Evolutionary conservation across 331 rosid genomes (phyloP).

Genomic region (Dryas integrifolia): DNA sequence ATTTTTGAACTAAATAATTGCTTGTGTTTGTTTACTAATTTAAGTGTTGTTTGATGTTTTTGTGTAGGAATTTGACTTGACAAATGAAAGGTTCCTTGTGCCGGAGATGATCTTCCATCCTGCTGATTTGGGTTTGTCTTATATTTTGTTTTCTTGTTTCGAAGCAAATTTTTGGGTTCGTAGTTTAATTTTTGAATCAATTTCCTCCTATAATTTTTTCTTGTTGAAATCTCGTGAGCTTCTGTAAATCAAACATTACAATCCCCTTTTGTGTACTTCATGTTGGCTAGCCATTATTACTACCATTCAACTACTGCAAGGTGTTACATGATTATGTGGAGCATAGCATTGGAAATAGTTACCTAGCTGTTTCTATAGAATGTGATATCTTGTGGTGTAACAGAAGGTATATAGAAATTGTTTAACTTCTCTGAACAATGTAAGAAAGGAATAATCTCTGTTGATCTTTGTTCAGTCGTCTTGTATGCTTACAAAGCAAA

Average conservation of each 20-base stretch:
- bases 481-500: slow-evolving; percentile 4
- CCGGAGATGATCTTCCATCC: slow-evolving; percentile 98
- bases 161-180: background rate
- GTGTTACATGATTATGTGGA: background rate
- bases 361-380: background rate
- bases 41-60: slow-evolving; percentile 8
- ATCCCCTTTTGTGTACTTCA: background rate
- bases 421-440: background rate
- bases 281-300: background rate
- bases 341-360: background rate
- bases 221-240: background rate
- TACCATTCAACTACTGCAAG: background rate
- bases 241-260: background rate
- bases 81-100: slow-evolving; percentile 92
- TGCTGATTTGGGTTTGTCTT: slow-evolving; percentile 76
- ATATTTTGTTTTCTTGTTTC: background rate
- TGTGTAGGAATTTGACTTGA: slow-evolving; percentile 83
- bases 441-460: slow-evolving; percentile 4
- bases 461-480: slow-evolving; percentile 4
- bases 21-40: background rate
- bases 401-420: background rate
- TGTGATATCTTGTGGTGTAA: background rate
- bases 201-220: background rate
- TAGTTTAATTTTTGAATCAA: background rate
- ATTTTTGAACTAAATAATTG: slow-evolving; percentile 6